phyloP scores from a whole-genome alignment of 495 filamentous ascomycete species.

The Penicillium simplicissimum region DNA sequence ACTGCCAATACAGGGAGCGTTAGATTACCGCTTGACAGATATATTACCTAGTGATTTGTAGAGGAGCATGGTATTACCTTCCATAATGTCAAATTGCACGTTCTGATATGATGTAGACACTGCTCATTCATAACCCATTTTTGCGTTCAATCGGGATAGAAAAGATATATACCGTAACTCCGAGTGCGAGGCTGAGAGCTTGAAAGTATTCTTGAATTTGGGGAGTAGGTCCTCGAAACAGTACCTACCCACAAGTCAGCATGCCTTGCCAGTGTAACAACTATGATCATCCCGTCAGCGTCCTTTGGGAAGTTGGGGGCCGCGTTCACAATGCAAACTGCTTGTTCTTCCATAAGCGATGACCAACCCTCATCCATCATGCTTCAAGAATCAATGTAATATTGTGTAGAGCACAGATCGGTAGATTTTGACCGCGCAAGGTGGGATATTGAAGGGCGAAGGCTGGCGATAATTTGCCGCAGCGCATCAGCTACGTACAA shows the following conservation, averaged over 20 bases:
- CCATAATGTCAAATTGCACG: no score
- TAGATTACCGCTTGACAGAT: conserved; percentile 1
- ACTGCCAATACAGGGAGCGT: neutral
- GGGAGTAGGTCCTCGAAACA: neutral
- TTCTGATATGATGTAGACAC: no score
- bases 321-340: neutral
- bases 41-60: neutral
- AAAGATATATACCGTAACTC: no score
- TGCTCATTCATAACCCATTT: no score
- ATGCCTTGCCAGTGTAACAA: neutral
- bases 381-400: neutral
- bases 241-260: neutral
- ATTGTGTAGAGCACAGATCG: neutral
- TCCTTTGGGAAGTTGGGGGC: neutral
- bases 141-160: no score
- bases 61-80: no score
- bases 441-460: neutral
- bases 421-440: neutral
- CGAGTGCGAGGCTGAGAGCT: no score
- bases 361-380: neutral
- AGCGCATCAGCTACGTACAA: neutral
- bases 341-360: neutral
- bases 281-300: no score
- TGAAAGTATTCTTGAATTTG: no score
- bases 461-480: neutral